Evolutionary conservation across 2,329 filamentous ascomycete species (phyloP), one percentile per base, ranked within the genome.

Genomic region (Penicillium sp.): DNA sequence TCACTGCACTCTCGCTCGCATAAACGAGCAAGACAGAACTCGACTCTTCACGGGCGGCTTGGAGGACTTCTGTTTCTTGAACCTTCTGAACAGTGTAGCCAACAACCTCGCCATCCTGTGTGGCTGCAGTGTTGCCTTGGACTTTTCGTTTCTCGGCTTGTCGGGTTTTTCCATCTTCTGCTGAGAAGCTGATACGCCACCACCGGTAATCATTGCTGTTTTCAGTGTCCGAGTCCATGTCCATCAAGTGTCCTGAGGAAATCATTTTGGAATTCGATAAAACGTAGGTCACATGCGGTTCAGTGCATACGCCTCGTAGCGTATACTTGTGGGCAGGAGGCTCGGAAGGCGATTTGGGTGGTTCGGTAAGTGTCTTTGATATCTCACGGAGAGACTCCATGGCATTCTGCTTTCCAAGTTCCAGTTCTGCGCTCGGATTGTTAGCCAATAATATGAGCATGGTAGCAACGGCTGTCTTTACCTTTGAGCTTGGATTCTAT

Each of bases 301-400:
- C 78, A 4, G 84, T 86, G 38, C 82, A 82, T 5, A 87, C 80
- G 29, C 84, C 84, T 44, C 81, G 79, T 23, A 87, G 76, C 1
- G 79, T 80, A 65, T 87, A 87, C 49, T 77, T 79, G 62, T 79
- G 69, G 48, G 76, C 66, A 40, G 77, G 76, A 39, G 74, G 67
- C 36, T 76, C 68, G 13, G 74, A 68, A 15, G 70, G 69, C 36
- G 77, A 70, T 29, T 77, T 67, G 7, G 79, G 70, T 7, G 76
- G 72, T 16, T 76, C 74, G 8, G 79, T 82, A 58, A 82, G 76
- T 25, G 75, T 70, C 41, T 75, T 76, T 5, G 79, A 77, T 57
- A 81, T 75, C 40, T 67, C 65, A 33, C 76, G 73, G 23, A 83
- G 71, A 13, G 72, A 71, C 49, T 76, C 72, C 21, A 72, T 65